Percentiles rank a stretch among this genome's conserved stretches.
Evolutionary conservation across 164 flowering plant genomes (phyloP).

Genomic region (Taxillus chinensis): DNA sequence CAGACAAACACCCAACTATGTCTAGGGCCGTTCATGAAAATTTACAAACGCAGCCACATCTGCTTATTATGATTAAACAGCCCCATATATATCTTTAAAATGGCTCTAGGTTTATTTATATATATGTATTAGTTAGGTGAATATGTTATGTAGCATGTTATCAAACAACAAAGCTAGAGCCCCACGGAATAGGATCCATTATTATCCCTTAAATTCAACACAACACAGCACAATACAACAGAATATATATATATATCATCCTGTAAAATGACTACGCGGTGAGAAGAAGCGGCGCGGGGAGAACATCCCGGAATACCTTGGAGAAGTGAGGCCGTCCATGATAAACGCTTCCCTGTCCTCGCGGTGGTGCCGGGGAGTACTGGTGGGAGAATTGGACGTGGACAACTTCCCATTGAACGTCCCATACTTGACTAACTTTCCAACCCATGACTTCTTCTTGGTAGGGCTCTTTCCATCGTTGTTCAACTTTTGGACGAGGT

Average conservation of each 20-base stretch:
- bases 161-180: too few relatives aligned
- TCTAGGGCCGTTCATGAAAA: too few relatives aligned
- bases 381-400: not conserved
- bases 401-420: conserved; percentile 37
- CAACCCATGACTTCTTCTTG: conserved; percentile 52
- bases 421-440: conserved; percentile 38
- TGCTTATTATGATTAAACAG: too few relatives aligned
- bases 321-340: conserved; percentile 54
- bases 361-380: not conserved
- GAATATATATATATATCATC: conserved; percentile 8
- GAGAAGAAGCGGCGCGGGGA: conserved; percentile 70
- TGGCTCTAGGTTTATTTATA: too few relatives aligned
- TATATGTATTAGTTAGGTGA: too few relatives aligned
- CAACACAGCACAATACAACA: conserved; percentile 3
- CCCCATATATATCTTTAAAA: too few relatives aligned
- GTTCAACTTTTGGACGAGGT: conserved; percentile 53
- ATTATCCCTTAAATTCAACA: not conserved
- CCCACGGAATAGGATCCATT: too few relatives aligned
- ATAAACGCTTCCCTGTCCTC: conserved; percentile 32
- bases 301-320: conserved; percentile 46
- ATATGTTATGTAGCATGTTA: too few relatives aligned
- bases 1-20: too few relatives aligned
- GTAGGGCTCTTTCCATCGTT: conserved; percentile 12
- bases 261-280: conserved; percentile 24
- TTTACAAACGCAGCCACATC: too few relatives aligned